Base-by-base conservation (phyloP, 2,329 filamentous ascomycete species). In the Hymenoscyphus albidus region DNA sequence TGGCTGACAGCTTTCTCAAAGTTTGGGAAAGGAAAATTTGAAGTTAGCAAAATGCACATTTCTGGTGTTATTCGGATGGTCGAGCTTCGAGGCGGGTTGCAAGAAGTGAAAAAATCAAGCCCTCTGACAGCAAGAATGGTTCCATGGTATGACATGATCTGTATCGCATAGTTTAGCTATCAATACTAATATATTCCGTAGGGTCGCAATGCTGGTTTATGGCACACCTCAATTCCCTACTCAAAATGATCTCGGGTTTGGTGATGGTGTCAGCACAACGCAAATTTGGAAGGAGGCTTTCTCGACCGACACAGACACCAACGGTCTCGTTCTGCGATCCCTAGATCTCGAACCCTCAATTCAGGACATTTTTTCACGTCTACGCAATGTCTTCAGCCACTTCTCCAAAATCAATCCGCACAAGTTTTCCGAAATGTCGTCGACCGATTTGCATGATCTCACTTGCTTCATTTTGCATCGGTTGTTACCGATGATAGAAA, bases 171-270 rank as follows among this genome's bases (percentile, higher is more conserved):
- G 38, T 35, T 13, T 62, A 31, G 12, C 1, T 10, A 5, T 22
- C n/a, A 56, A 2, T 44, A 16, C 16, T 58, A 31, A 59, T 10
- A 13, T 51, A 10, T 27, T 12, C 3, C 16, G 35, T 39, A 86
- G 84, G 84, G 82, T 86, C n/a, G 83, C 83, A 0, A 78, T 86
- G 78, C 75, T 87, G 3, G 78, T 86, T 5, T 83, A 76, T 64
- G 81, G 81, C 7, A 61, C 69, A 31, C 84, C 84, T 18, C 83
- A 86, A 65, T 87, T 86, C 64, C 64, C 76, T 3, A 80, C 78
- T 0, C 82, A 85, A 62, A 78, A 84, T 67, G 81, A 85, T 38
- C 57, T 70, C 6, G 81, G 81, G 0, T 69, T 73, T 42, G 83
- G 82, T 12, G 74, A 79, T 64, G 84, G 83, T 1, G 80, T 86